Evolutionary conservation across 2,329 filamentous ascomycete genomes (phyloP).

Genomic region (Aspergillus terreus): DNA sequence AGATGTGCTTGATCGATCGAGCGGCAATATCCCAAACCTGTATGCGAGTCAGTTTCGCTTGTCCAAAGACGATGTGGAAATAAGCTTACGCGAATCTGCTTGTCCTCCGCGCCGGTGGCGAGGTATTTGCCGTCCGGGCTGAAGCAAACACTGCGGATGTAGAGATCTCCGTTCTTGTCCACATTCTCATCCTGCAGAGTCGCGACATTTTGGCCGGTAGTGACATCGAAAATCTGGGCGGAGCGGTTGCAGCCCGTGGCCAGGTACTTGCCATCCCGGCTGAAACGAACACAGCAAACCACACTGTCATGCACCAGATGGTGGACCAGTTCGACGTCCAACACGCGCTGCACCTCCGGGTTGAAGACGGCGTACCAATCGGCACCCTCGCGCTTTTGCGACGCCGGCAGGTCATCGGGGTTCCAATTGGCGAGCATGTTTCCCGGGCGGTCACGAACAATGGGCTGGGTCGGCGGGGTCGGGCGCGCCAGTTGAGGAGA

Average conservation of each 20-base stretch:
- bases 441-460: constrained; percentile 50
- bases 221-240: constrained; percentile 98
- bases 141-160: constrained; percentile 97
- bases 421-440: constrained; percentile 83
- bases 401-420: constrained; percentile 75
- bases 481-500: constrained; percentile 88
- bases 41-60: neutral
- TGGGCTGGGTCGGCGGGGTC: constrained; percentile 60
- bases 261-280: constrained; percentile 89
- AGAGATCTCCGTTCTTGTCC: constrained; percentile 85
- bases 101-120: constrained; percentile 95
- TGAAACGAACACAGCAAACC: constrained; percentile 97
- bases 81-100: constrained; percentile 77
- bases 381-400: constrained; percentile 80
- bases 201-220: constrained; percentile 80
- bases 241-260: constrained; percentile 96
- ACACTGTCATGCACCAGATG: constrained; percentile 92
- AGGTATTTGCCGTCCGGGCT: constrained; percentile 92
- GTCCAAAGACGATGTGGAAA: neutral
- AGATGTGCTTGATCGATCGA: constrained; percentile 83
- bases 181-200: constrained; percentile 85
- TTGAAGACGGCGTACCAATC: constrained; percentile 99
- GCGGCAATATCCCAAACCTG: constrained; percentile 92
- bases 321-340: constrained; percentile 93
- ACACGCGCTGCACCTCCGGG: constrained; percentile 77